Percentiles rank a stretch among this genome's conserved stretches.
phyloP scores from a whole-genome alignment of 441 rosid genomes.

The Gossypium gossypioides region DNA sequence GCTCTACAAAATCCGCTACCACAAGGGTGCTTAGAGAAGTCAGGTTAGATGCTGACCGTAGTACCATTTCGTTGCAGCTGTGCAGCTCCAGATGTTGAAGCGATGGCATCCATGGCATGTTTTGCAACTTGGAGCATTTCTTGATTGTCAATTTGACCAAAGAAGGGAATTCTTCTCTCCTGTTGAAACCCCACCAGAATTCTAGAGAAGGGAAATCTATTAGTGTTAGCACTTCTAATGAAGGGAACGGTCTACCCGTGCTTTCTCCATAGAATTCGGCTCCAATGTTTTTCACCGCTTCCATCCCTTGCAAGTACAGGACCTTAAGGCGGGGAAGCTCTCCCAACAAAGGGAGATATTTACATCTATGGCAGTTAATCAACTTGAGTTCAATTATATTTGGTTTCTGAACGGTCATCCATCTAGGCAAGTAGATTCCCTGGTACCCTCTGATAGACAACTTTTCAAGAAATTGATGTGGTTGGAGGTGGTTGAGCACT shows the following conservation, averaged over 20 bases:
- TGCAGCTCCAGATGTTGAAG: conserved; percentile 19
- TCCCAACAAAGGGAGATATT: conserved; percentile 17
- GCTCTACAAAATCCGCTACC: conserved; percentile 8
- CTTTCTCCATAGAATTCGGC: conserved; percentile 16
- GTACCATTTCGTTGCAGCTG: conserved; percentile 12
- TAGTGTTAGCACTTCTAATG: conserved; percentile 18
- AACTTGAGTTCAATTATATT: conserved; percentile 9
- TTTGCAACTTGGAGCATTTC: conserved; percentile 15
- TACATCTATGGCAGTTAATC: conserved; percentile 12
- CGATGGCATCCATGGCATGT: conserved; percentile 17
- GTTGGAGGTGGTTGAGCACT: conserved; percentile 6
- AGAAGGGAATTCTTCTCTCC: conserved; percentile 16
- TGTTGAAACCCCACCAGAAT: conserved; percentile 13
- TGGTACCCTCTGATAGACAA: conserved; percentile 13
- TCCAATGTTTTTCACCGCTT: conserved; percentile 12
- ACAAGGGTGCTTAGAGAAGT: conserved; percentile 15
- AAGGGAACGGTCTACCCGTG: conserved; percentile 7
- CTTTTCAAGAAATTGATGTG: conserved; percentile 10
- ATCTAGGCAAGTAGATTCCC: conserved; percentile 15
- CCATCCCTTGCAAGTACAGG: conserved; percentile 17
- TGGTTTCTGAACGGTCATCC: conserved; percentile 13
- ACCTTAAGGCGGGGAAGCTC: conserved; percentile 15
- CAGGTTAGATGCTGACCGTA: conserved; percentile 7
- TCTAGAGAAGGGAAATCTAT: conserved; percentile 18
- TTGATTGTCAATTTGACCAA: conserved; percentile 15